Base-by-base conservation (phyloP, 345 rosid species). In the rapeseed (Brassica napus) region DNA sequence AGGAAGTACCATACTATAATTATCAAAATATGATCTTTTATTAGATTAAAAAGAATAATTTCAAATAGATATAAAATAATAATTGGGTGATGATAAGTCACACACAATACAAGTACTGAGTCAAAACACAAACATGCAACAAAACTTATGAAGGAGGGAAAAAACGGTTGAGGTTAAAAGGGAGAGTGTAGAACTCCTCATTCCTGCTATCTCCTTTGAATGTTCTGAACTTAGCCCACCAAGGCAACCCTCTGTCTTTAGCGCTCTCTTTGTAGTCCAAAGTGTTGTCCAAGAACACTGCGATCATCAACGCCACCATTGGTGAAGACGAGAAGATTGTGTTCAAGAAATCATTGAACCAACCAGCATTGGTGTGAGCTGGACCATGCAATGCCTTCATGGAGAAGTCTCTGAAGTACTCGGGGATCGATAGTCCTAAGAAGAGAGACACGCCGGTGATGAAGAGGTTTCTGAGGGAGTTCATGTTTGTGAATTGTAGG, bases 331-430 rank as follows among this genome's bases (percentile, higher is more conserved):
- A 86, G 91, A 95, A 95, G 86, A 93, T 89, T 31, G 98, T 91
- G 61, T 95, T 95, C 77, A 95, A 86, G 87, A 90, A 95, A 84
- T 96, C 98, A 85, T 96, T 92, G 88, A 93, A 96, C 99, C 99
- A 96, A 86, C 88, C 92, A 70, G 92, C 98, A 71, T 74, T 82
- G 49, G 98, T 87, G 83, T 96, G 92, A 80, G 97, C 86, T 72
- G 98, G 99, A 80, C 97, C 97, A 26, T 93, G 97, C 62, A 88
- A 84, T 73, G 99, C 97, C 83, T 85, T 88, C 52, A 89, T 65
- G 5, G 88, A 83, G 88, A 91, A 95, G 79, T 87, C 91, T 78
- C 98, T 84, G 73, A 93, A 95, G 83, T 96, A 96, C 30, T 89
- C 92, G 0, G 99, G 99, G 24, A 96, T 73, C 0, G 98, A 96